Evolutionary conservation across 768 basidiomycete genomes (phyloP).

Genomic region (Mycena latifolia): DNA sequence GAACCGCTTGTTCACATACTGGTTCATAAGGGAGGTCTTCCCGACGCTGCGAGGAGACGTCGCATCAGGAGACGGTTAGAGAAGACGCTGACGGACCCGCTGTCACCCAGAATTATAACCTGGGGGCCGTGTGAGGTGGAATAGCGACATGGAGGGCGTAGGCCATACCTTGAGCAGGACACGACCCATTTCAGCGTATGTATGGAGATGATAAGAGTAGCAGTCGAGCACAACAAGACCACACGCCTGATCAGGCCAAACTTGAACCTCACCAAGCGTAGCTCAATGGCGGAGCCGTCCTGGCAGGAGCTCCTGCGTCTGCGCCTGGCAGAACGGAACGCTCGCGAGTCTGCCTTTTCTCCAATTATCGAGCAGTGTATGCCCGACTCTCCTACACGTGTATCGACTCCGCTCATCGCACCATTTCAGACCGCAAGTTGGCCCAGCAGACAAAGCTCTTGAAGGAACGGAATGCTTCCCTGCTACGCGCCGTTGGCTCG

Average conservation of each 20-base stretch:
- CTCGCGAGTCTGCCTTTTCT: slow-evolving; percentile 82
- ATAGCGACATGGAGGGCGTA: background rate
- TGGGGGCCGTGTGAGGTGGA: slow-evolving; percentile 44
- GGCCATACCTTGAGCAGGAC: slow-evolving; percentile 82
- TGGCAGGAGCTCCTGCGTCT: slow-evolving; percentile 89
- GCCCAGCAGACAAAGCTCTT: slow-evolving; percentile 93
- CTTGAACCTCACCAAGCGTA: slow-evolving; percentile 9
- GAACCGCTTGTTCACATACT: slow-evolving; percentile 99
- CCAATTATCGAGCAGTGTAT: slow-evolving; percentile 94
- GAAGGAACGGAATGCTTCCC: slow-evolving; percentile 91
- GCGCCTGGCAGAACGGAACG: slow-evolving; percentile 87
- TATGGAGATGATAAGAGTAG: slow-evolving; percentile 36
- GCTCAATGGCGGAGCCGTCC: slow-evolving; percentile 79
- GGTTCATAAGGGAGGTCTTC: slow-evolving; percentile 99
- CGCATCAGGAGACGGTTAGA: slow-evolving; percentile 34
- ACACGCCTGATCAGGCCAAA: slow-evolving; percentile 18
- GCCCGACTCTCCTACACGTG: slow-evolving; percentile 44
- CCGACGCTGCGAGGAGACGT: slow-evolving; percentile 75
- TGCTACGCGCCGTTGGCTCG: slow-evolving; percentile 86
- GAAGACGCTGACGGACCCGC: slow-evolving; percentile 72
- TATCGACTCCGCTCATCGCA: slow-evolving; percentile 32
- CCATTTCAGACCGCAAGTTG: slow-evolving; percentile 81
- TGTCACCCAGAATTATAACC: slow-evolving; percentile 99
- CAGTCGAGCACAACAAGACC: slow-evolving; percentile 20
- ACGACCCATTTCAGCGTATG: slow-evolving; percentile 73